Evolutionary conservation across 148 eudicot species (phyloP).

Genomic region (Camellia japonica): DNA sequence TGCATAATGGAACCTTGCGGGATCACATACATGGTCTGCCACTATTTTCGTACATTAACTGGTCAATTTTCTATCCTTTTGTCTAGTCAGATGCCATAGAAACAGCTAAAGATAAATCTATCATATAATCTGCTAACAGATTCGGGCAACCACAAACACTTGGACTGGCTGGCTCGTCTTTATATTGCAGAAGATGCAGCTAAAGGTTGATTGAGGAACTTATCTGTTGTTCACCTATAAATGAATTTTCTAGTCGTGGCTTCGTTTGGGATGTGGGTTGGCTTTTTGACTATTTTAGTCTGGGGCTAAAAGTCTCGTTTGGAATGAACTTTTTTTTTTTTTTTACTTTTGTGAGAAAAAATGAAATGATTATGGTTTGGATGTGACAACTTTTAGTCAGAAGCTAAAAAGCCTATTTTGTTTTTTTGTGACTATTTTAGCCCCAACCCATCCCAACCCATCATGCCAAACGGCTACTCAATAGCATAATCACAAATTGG

Average conservation of each 20-base stretch:
- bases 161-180: slow-evolving; percentile 90
- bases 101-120: slow-evolving; percentile 5
- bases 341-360: too few relatives aligned
- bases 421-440: too few relatives aligned
- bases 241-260: not conserved
- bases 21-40: slow-evolving; percentile 83
- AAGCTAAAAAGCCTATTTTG: too few relatives aligned
- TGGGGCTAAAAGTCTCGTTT: too few relatives aligned
- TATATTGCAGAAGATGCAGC: slow-evolving; percentile 95
- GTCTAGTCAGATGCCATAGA: not conserved
- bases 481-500: slow-evolving; percentile 2
- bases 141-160: slow-evolving; percentile 49
- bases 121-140: slow-evolving; percentile 39
- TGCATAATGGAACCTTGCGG: slow-evolving; percentile 89
- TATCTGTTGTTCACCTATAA: not conserved
- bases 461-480: not conserved
- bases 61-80: not conserved
- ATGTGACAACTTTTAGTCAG: too few relatives aligned
- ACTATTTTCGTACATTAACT: not conserved
- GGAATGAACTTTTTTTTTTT: too few relatives aligned
- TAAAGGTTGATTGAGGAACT: slow-evolving; percentile 54
- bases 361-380: too few relatives aligned
- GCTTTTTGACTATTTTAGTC: too few relatives aligned
- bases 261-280: too few relatives aligned
- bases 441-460: too few relatives aligned